These are phyloP conservation scores for Starmerella apis DNA, from an alignment of 805 yeast species.

Conservation along the genomic window DNA sequence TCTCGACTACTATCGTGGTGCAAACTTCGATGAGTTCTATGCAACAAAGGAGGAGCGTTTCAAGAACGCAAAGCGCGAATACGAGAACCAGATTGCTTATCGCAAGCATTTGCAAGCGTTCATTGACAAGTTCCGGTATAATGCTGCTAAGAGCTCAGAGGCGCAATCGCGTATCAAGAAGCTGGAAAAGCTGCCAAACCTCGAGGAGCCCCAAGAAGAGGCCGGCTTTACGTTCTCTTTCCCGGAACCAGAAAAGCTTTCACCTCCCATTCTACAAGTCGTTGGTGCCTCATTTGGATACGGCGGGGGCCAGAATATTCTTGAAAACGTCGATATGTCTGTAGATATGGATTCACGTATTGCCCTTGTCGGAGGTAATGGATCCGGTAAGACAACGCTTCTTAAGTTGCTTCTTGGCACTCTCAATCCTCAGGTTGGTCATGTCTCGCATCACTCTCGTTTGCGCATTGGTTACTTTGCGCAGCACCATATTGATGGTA, in stretches of 20 bases:
- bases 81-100: slow-evolving; percentile 93
- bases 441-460: slow-evolving; percentile 69
- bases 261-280: slow-evolving; percentile 88
- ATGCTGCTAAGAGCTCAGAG: slow-evolving; percentile 94
- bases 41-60: slow-evolving; percentile 90
- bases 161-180: slow-evolving; percentile 97
- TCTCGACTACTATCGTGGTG: slow-evolving; percentile 81
- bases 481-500: slow-evolving; percentile 96
- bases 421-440: slow-evolving; percentile 64
- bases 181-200: slow-evolving; percentile 81
- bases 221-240: slow-evolving; percentile 73
- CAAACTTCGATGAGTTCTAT: slow-evolving; percentile 87
- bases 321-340: slow-evolving; percentile 73
- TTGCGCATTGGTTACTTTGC: slow-evolving; percentile 94
- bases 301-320: slow-evolving; percentile 42
- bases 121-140: slow-evolving; percentile 92
- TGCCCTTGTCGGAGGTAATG: slow-evolving; percentile 97
- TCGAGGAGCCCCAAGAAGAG: slow-evolving; percentile 93
- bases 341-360: slow-evolving; percentile 90
- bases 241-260: slow-evolving; percentile 87
- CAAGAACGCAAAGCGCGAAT: slow-evolving; percentile 86
- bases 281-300: slow-evolving; percentile 84
- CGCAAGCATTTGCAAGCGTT: slow-evolving; percentile 88
- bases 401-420: slow-evolving; percentile 76
- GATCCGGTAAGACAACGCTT: slow-evolving; percentile 97